Evolutionary conservation across 2,329 filamentous ascomycete species (phyloP).

Genomic region (Calonectria leucothoes): DNA sequence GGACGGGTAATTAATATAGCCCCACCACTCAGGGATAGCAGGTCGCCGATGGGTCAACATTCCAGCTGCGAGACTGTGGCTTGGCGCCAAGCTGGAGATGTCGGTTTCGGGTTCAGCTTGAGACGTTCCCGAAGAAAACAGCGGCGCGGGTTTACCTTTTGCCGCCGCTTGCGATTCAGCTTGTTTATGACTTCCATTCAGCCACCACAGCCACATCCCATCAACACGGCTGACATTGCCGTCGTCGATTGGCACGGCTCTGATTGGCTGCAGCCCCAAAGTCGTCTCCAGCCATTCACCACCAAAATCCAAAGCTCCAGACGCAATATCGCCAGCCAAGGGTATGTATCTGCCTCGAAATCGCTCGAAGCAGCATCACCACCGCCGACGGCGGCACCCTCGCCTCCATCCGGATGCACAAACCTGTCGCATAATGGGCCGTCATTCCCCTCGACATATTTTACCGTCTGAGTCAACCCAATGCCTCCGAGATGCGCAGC

Average conservation of each 20-base stretch:
- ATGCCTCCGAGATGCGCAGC: conserved; percentile 47
- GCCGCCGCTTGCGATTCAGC: not conserved
- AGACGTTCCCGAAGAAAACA: not conserved
- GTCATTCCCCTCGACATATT: conserved; percentile 7
- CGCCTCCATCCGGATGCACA: not conserved
- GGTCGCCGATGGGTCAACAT: not conserved
- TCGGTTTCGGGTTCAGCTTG: conserved; percentile 14
- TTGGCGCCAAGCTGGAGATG: not conserved
- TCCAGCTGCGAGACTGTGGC: conserved; percentile 5
- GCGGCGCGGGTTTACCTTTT: not conserved
- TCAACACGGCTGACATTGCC: not conserved
- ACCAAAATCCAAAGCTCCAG: not conserved
- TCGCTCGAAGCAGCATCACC: not conserved
- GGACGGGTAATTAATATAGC: not conserved
- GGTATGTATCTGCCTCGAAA: not conserved
- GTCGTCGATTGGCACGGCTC: not conserved
- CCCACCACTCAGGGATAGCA: not conserved
- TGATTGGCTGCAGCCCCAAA: not conserved
- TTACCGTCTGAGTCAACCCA: conserved; percentile 20
- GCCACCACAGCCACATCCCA: not conserved
- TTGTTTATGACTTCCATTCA: not conserved
- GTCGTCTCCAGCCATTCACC: not conserved
- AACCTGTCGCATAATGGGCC: conserved; percentile 17
- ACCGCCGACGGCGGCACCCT: not conserved
- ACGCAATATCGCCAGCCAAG: not conserved